phyloP scores from a whole-genome alignment of 495 filamentous ascomycete species.

The Talaromyces adpressus region DNA sequence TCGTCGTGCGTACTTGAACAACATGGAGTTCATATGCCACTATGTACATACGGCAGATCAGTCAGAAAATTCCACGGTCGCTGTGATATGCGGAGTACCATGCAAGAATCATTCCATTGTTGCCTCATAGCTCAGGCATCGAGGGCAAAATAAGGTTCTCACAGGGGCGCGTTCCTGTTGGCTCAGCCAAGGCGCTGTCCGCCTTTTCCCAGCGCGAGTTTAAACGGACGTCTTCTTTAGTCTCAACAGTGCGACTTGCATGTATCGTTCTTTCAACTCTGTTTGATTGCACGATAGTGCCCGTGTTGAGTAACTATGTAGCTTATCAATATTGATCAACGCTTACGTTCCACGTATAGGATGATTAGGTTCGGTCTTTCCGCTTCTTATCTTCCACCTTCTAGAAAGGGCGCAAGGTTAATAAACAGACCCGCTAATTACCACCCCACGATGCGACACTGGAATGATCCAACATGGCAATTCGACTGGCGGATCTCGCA shows the following conservation, averaged over 20 bases:
- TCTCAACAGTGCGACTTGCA: background rate
- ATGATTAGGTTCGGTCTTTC: no score
- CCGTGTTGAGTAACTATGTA: background rate
- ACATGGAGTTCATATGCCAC: no score
- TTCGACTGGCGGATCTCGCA: background rate
- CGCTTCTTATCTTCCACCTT: background rate
- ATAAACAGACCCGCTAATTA: background rate
- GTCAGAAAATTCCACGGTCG: background rate
- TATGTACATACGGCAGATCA: no score
- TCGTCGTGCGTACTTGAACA: no score
- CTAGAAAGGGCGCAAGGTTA: background rate
- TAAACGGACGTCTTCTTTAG: background rate
- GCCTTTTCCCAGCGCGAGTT: background rate
- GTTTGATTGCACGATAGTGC: background rate
- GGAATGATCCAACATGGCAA: background rate
- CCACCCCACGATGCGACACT: conserved; percentile 6
- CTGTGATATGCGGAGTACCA: background rate
- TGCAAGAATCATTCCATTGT: no score
- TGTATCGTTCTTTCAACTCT: background rate
- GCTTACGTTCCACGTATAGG: background rate
- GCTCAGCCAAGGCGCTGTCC: background rate
- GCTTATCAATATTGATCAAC: background rate
- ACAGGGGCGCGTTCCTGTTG: background rate
- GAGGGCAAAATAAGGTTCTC: background rate
- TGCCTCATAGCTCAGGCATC: background rate